Base-by-base conservation (phyloP, 2,329 filamentous ascomycete species). In the Fusarium sp. region DNA sequence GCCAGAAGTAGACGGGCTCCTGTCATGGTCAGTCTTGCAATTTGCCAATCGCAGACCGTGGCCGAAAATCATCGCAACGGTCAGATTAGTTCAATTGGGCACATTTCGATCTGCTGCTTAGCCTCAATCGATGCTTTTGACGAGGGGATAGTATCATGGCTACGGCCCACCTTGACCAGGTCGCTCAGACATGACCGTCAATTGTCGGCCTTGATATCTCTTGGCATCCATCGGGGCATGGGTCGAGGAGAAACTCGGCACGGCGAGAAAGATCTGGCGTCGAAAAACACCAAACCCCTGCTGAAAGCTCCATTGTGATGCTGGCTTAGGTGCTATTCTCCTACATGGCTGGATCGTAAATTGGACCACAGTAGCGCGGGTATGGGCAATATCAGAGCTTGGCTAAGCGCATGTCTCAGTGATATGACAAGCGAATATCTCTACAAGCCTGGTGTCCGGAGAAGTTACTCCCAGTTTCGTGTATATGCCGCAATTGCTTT, bases 341-440 rank as follows among this genome's bases (percentile, higher is more conserved):
- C 62, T 70, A 48, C 69, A 74, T 65, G 71, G 71, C 60, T 74
- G 56, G 61, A 53, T 55, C 48, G 44, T 65, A 57, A 49, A 73
- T 65, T 72, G 66, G 70, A 55, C 59, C 62, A 59, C 44, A 23
- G 39, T 69, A 53, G 57, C 58, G 42, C 50, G 59, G 26, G 63
- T 49, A 41, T 60, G 50, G 25, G 62, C 57, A 70, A 69, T 71
- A 70, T 56, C 65, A 64, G 65, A 56, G 58, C 62, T 46, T 60
- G 61, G 68, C 48, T 34, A 62, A 62, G 52, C 60, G 41, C n/a
- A 61, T 62, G 69, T 62, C 68, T 71, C 60, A 48, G 54, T 62
- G 58, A 73, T 57, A 73, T 71, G 70, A 68, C 58, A 55, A 64
- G 39, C 46, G 59, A 43, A 49, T 44, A 41, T 23, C 23, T 23